Evolutionary conservation across 2,329 filamentous ascomycete genomes (phyloP).

Genomic region (Fusarium dimerum): DNA sequence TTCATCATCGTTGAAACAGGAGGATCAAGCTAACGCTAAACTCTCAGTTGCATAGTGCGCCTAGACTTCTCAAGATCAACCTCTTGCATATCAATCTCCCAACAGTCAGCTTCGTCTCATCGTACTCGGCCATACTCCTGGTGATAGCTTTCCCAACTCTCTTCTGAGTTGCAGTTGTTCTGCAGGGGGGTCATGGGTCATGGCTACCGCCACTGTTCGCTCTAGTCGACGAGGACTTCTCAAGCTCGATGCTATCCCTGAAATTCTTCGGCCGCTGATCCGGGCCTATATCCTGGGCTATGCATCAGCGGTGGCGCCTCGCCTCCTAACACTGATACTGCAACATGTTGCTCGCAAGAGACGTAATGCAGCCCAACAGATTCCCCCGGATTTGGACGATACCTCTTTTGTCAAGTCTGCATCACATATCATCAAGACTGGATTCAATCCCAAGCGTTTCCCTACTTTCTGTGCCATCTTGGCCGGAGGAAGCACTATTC

Average conservation of each 20-base stretch:
- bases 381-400: constrained; percentile 29
- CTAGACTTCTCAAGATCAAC: constrained; percentile 22
- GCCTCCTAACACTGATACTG: constrained; percentile 55
- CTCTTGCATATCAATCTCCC: constrained; percentile 18
- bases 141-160: constrained; percentile 27
- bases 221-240: constrained; percentile 20
- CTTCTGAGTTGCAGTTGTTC: constrained; percentile 15
- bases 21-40: constrained; percentile 21
- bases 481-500: constrained; percentile 59
- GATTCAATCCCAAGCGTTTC: constrained; percentile 57
- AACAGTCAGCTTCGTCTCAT: constrained; percentile 7
- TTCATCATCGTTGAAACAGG: constrained; percentile 14
- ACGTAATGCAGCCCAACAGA: constrained; percentile 25
- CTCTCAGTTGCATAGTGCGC: constrained; percentile 10
- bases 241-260: constrained; percentile 42
- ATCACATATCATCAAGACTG: constrained; percentile 48
- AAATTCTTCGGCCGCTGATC: constrained; percentile 54
- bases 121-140: constrained; percentile 8
- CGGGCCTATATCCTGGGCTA: constrained; percentile 64
- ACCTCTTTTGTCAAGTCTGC: constrained; percentile 35
- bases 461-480: constrained; percentile 63
- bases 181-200: constrained; percentile 10
- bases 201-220: constrained; percentile 17
- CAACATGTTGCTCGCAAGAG: constrained; percentile 47
- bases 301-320: constrained; percentile 58